Percentiles rank a stretch among this genome's conserved stretches.
These are phyloP conservation scores for Phalaenopsis aphrodite DNA, from an alignment of 106 monocot species.

Conservation along the genomic window DNA sequence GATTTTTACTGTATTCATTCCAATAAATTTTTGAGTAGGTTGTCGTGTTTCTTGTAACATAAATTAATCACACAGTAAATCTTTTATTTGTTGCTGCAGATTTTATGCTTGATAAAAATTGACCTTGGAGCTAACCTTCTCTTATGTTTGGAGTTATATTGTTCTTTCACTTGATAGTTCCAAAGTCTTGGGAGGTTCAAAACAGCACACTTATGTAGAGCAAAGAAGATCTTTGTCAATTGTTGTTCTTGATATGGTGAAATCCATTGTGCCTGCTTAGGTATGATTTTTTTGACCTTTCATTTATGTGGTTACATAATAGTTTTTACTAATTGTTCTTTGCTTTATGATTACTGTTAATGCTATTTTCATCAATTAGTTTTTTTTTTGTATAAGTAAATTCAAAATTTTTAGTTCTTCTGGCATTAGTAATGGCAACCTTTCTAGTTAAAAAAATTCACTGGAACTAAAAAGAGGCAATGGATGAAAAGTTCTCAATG, in stretches of 20 bases:
- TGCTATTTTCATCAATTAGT: background rate
- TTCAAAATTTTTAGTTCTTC: background rate
- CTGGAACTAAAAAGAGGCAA: too few relatives aligned
- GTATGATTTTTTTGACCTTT: background rate
- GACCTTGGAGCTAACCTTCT: background rate
- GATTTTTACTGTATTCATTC: too few relatives aligned
- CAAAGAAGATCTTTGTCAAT: background rate
- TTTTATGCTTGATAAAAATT: background rate
- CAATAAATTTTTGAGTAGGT: too few relatives aligned
- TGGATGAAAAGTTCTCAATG: too few relatives aligned
- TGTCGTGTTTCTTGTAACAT: background rate
- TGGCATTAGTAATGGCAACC: background rate
- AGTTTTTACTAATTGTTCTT: background rate
- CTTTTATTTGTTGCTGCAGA: background rate
- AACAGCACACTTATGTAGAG: background rate
- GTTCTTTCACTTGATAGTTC: background rate
- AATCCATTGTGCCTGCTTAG: background rate
- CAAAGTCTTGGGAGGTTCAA: background rate
- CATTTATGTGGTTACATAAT: background rate
- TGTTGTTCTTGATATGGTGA: background rate
- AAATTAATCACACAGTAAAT: background rate
- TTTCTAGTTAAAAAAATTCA: background rate
- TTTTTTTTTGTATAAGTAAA: background rate
- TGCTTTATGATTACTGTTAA: background rate
- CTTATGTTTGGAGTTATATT: background rate